Percentiles rank a stretch among this genome's conserved stretches.
These are phyloP conservation scores for Rosa chinensis DNA, from an alignment of 306 rosid species.

Conservation along the genomic window DNA sequence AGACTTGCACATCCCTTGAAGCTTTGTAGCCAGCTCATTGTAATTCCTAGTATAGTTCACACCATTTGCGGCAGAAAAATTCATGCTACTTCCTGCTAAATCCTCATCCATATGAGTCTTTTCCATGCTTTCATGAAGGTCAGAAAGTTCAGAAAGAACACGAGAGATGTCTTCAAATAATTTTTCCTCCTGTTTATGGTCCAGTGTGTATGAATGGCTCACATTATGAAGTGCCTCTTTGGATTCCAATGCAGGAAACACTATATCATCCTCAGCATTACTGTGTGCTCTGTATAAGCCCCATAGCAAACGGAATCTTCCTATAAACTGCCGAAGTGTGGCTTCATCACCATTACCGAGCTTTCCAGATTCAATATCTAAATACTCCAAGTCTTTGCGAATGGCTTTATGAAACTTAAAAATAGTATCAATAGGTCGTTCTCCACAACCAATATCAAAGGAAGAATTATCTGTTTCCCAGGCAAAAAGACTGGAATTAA, in stretches of 20 bases:
- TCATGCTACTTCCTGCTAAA: constrained; percentile 38
- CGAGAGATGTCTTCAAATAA: constrained; percentile 83
- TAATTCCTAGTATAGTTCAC: constrained; percentile 59
- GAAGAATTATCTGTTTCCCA: constrained; percentile 84
- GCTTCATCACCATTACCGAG: constrained; percentile 81
- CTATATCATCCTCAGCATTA: constrained; percentile 98
- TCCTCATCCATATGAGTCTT: constrained; percentile 38
- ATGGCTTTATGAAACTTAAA: constrained; percentile 98
- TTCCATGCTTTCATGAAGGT: constrained; percentile 66
- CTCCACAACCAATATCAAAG: constrained; percentile 66
- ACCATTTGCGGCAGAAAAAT: constrained; percentile 36
- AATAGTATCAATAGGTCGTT: constrained; percentile 94
- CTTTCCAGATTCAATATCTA: constrained; percentile 97
- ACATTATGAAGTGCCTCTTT: constrained; percentile 97
- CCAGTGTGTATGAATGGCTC: constrained; percentile 92
- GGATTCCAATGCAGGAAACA: constrained; percentile 97
- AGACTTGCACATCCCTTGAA: constrained; percentile 99
- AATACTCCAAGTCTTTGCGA: constrained; percentile 95
- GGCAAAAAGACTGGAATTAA: constrained; percentile 85
- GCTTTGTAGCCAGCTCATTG: constrained; percentile 88
- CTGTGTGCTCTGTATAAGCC: constrained; percentile 99
- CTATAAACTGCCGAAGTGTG: constrained; percentile 70
- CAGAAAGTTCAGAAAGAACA: constrained; percentile 86
- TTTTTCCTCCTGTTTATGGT: constrained; percentile 94
- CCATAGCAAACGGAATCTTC: constrained; percentile 97